Percentiles rank a stretch among this genome's conserved stretches.
These are phyloP conservation scores for Candida peoriensis DNA, from an alignment of 805 yeast species.

Conservation along the genomic window DNA sequence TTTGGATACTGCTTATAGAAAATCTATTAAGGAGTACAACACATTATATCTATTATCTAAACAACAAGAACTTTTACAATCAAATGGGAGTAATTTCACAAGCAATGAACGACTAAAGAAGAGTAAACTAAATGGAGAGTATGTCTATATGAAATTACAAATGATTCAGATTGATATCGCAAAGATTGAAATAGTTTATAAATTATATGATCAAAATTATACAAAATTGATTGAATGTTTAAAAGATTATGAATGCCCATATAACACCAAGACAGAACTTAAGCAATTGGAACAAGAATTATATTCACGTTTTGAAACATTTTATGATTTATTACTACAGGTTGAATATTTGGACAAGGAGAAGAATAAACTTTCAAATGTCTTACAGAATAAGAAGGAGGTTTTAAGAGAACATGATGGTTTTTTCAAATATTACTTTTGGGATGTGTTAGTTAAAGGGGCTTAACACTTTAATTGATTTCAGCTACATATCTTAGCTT, in stretches of 20 bases:
- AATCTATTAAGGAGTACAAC: conserved; percentile 4
- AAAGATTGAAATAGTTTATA: conserved; percentile 3
- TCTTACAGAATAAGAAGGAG: conserved; percentile 1
- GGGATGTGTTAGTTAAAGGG: too few relatives aligned
- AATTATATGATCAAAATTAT: conserved; percentile 6
- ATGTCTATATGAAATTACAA: conserved; percentile 8
- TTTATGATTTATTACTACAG: conserved; percentile 4
- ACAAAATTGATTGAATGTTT: conserved; percentile 4
- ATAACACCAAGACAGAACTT: conserved; percentile 10
- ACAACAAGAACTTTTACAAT: neutral
- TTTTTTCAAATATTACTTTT: conserved; percentile 3
- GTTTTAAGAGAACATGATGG: conserved; percentile 2
- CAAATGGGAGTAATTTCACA: neutral
- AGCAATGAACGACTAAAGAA: neutral
- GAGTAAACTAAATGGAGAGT: conserved; percentile 13
- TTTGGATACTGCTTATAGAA: neutral
- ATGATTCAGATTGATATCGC: conserved; percentile 5
- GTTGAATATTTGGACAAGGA: conserved; percentile 11
- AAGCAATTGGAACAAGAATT: neutral
- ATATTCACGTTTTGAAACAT: neutral
- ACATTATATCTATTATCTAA: conserved; percentile 1
- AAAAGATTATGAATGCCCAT: conserved; percentile 8
- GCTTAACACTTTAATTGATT: too few relatives aligned
- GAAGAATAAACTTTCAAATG: conserved; percentile 3
- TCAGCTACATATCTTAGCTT: too few relatives aligned